Evolutionary conservation across 345 rosid genomes (phyloP).

Genomic region (Hibiscus syriacus): DNA sequence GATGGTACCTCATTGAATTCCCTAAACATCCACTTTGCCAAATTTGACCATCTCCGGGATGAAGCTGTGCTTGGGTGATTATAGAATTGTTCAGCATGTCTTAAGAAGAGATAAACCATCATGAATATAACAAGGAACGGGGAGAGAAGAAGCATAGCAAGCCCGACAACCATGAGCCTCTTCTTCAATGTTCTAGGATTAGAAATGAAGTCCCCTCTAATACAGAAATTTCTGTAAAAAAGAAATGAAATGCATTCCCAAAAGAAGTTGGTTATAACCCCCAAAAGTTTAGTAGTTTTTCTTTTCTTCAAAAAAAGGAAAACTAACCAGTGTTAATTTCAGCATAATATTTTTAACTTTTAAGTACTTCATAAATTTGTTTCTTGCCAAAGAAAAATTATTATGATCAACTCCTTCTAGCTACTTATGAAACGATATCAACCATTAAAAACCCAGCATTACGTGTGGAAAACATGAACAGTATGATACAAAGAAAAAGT

Average conservation of each 20-base stretch:
- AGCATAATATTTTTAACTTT: not conserved
- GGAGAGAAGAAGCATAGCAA: constrained; percentile 80
- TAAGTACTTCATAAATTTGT: not conserved
- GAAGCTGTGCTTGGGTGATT: constrained; percentile 98
- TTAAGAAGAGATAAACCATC: constrained; percentile 87
- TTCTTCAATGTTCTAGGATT: constrained; percentile 72
- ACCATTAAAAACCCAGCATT: not conserved
- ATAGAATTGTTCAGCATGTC: constrained; percentile 97
- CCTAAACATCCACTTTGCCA: constrained; percentile 92
- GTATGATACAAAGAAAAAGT: not conserved
- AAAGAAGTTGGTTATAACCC: not conserved
- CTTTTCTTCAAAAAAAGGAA: not conserved
- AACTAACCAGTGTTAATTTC: not conserved
- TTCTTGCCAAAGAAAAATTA: not conserved
- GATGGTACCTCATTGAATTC: constrained; percentile 86
- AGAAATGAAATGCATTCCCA: constrained; percentile 1
- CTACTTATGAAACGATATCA: not conserved
- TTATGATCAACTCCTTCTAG: not conserved
- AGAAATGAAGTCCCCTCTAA: constrained; percentile 79
- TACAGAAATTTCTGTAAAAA: constrained; percentile 72
- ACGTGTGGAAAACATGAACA: not conserved
- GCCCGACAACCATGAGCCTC: constrained; percentile 82
- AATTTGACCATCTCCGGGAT: constrained; percentile 95
- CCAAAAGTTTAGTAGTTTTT: not conserved
- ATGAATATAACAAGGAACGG: constrained; percentile 96